Evolutionary conservation across 345 rosid species (phyloP), one percentile per base, ranked within the genome.

Genomic region (Atalantia buxifolia): DNA sequence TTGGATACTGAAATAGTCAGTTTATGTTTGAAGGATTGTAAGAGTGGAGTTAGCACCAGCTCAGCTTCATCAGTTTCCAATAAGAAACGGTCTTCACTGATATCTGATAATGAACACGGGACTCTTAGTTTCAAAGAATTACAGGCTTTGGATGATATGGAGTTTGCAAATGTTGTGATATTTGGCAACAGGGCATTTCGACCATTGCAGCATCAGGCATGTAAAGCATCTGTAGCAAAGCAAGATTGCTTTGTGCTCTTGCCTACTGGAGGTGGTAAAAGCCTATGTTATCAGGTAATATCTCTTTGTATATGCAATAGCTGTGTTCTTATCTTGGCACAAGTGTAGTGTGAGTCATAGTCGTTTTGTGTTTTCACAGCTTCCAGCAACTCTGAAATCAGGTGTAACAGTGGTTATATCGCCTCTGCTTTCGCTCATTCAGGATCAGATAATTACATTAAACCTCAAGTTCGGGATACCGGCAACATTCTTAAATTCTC

Each of bases 191-290:
- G 24, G 71, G 76, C 71, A 45, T 94, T 92, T 79, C 80, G 97
- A 35, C 92, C 97, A 14, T 74, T 90, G 91, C 95, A 89, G 87
- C 94, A 88, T 86, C 89, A 90, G 87, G 95, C 92, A 64, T 96
- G 99, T 82, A 86, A 83, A 84, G 92, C 97, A 70, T 90, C 88
- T 28, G 12, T 90, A 78, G 87, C 84, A 50, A 93, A 86, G 79
- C 87, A 82, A 81, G 98, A 93, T 81, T 93, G 97, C 77, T 95
- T 93, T 85, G 71, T 93, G 78, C 92, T 94, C 48, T 87, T 96
- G 97, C 98, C 97, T 2, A 94, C 95, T 0, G 94, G 99, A 81
- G 97, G 99, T 50, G 97, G 98, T 16, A 92, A 94, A 87, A 96
- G 98, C 84, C 80, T 96, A 70, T 92, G 98, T 84, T 95, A 88